phyloP scores from a whole-genome alignment of 2,329 filamentous ascomycete genomes.

The Aureobasidium sp. region DNA sequence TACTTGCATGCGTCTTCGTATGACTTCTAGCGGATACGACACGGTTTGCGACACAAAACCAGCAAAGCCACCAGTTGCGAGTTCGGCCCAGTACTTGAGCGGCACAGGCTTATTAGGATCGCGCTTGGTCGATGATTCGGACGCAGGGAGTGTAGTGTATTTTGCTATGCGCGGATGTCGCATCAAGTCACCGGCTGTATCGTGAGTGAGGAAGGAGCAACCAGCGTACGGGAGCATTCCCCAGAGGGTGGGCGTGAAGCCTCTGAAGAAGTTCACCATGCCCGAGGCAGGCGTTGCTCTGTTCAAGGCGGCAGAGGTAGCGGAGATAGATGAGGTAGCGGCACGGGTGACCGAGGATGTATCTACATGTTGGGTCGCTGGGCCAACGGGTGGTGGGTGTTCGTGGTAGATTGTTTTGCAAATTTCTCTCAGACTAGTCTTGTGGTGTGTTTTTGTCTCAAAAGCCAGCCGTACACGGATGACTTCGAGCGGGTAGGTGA shows the following conservation, averaged over 20 bases:
- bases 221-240: conserved; percentile 98
- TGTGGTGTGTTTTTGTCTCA: conserved; percentile 71
- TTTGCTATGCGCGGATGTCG: conserved; percentile 59
- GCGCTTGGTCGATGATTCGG: conserved; percentile 27
- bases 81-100: conserved; percentile 78
- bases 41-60: conserved; percentile 85
- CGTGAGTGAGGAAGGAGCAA: conserved; percentile 91
- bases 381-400: conserved; percentile 36
- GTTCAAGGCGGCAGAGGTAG: conserved; percentile 40
- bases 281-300: conserved; percentile 57
- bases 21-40: conserved; percentile 90
- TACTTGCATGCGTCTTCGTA: conserved; percentile 91
- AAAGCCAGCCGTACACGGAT: conserved; percentile 89
- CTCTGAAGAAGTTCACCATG: conserved; percentile 86
- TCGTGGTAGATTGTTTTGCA: conserved; percentile 84
- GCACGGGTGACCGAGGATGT: conserved; percentile 22
- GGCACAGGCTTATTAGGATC: conserved; percentile 55
- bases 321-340: conserved; percentile 36
- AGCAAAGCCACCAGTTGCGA: conserved; percentile 75
- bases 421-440: conserved; percentile 66
- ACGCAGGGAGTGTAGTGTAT: conserved; percentile 65
- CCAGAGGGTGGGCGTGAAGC: conserved; percentile 80
- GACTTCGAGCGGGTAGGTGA: conserved; percentile 91
- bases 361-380: conserved; percentile 19
- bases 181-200: conserved; percentile 78